A percentile compares a stretch with the other conserved stretches of the same genome.
These are phyloP conservation scores for Nicotiana sylvestris DNA, from an alignment of 257 asterid species.

Conservation along the genomic window DNA sequence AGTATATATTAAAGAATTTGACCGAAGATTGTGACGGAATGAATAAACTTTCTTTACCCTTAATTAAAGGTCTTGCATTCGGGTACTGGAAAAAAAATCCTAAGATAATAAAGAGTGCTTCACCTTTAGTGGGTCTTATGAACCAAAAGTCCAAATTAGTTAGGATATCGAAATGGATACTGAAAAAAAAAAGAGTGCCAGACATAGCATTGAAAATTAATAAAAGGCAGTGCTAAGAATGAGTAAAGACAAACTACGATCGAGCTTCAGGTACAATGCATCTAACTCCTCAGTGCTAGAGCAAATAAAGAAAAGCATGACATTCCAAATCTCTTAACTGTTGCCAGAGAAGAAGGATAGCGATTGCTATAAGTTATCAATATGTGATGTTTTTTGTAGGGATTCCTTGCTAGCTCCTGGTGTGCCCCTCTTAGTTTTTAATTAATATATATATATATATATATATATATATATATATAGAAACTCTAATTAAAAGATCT, in stretches of 20 bases:
- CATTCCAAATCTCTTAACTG: conserved; percentile 4
- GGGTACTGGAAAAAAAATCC: too few species aligned
- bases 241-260: neutral
- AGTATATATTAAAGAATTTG: too few species aligned
- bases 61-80: too few species aligned
- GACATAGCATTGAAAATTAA: neutral
- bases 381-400: neutral
- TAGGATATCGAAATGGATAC: too few species aligned
- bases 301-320: conserved; percentile 11
- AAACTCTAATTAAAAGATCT: neutral
- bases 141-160: too few species aligned
- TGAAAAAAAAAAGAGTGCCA: neutral
- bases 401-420: too few species aligned
- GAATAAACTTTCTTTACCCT: too few species aligned
- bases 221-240: neutral
- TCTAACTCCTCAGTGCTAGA: conserved; percentile 4
- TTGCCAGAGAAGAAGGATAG: conserved; percentile 10
- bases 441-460: too few species aligned
- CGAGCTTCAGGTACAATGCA: neutral
- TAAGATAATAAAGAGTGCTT: too few species aligned
- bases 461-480: neutral
- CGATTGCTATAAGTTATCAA: neutral
- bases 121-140: too few species aligned
- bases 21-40: too few species aligned
- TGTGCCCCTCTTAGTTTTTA: neutral